Base-by-base conservation (phyloP, 1,139 yeast genomes). In the Arxiozyma heterogenica region DNA sequence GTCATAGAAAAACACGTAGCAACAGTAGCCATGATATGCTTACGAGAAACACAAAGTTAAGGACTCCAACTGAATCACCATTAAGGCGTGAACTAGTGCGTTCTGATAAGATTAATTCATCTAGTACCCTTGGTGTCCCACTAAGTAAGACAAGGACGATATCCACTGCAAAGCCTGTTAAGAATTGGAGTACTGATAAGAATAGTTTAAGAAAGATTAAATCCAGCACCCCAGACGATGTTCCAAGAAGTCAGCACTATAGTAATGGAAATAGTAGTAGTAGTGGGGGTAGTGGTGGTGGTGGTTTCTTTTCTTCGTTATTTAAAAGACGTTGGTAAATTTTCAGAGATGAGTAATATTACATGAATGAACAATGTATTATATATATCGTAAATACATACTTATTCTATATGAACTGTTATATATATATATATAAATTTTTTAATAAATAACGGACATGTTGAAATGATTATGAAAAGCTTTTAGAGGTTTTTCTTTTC, bases 161-260 rank as follows among this genome's bases (percentile, higher is more conserved):
- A 15, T 50, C 51, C n/a, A 18, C 51, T n/a, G 15, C 42, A n/a
- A 44, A 38, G 12, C 51, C 51, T 47, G 47, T 30, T 1, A 43
- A 30, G 15, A 49, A 49, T 34, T 46, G 49, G 50, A 39, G 22
- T 47, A 41, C 45, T 9, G 41, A 45, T 17, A 38, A 27, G 12
- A 27, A 20, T n/a, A 23, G n/a, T 41, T 42, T 51, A 22, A 46
- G 53, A 30, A 51, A 30, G n/a, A 41, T 38, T 17, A 50, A 50
- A 27, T 50, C 55, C 18, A 47, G 23, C 6, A 27, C n/a, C 18
- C 25, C 45, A 17, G 48, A 51, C n/a, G 41, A 49, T 23, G 15
- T 27, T 8, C 15, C 34, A 25, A 27, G 27, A 25, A 21, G 21
- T 30, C 39, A 39, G 34, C 6, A 30, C 39, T 25, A 47, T 5